These are phyloP conservation scores for Chlamydomonas sp. DNA, from an alignment of 139 green algal species.

Conservation along the genomic window DNA sequence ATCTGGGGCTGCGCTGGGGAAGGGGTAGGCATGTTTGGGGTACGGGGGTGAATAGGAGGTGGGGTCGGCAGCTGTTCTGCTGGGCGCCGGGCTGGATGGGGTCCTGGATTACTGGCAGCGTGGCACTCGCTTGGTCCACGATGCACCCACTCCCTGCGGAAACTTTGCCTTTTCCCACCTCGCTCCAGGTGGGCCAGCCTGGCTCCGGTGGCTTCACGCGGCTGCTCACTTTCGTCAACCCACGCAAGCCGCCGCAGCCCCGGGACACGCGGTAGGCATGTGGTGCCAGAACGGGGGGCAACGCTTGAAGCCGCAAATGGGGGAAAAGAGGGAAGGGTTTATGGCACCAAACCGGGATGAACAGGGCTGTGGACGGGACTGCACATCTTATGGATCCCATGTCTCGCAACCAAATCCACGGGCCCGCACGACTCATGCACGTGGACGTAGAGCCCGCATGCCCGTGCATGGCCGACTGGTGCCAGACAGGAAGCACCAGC, in stretches of 20 bases:
- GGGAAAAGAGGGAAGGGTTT: background rate
- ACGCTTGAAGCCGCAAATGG: background rate
- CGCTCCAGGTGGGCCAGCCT: constrained; percentile 1
- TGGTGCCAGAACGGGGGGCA: background rate
- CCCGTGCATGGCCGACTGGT: background rate
- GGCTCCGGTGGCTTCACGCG: constrained; percentile 35
- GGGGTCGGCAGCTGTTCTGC: no score
- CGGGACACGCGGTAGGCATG: constrained; percentile 32
- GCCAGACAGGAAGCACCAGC: background rate
- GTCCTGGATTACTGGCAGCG: no score
- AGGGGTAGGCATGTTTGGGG: no score
- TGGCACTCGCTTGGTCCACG: no score
- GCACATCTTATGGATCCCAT: background rate
- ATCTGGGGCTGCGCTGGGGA: no score
- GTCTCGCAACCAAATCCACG: background rate
- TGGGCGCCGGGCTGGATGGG: no score
- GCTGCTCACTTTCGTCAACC: constrained; percentile 44
- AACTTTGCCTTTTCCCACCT: background rate
- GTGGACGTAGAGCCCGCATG: background rate
- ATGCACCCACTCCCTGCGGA: no score
- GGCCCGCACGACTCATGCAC: background rate
- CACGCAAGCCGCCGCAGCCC: constrained; percentile 40
- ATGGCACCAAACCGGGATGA: background rate
- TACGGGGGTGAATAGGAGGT: no score
- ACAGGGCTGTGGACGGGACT: background rate